These are phyloP conservation scores for Nymphaea thermarum DNA, from an alignment of 164 flowering plant genomes.

Conservation along the genomic window DNA sequence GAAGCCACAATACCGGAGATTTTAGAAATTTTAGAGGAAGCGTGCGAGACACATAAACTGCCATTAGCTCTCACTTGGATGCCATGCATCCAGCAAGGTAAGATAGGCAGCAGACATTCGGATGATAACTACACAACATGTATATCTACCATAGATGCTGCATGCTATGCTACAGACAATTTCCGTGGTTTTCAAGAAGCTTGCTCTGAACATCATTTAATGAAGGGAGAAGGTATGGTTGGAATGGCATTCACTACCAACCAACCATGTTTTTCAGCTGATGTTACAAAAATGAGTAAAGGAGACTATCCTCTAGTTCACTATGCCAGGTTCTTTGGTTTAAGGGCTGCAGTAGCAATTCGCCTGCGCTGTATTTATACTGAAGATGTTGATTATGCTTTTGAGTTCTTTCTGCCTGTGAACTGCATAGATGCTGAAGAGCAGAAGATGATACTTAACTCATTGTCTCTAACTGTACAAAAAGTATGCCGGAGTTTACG, in stretches of 20 bases:
- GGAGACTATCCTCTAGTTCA: constrained; percentile 76
- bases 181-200: constrained; percentile 73
- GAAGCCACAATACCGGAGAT: constrained; percentile 53
- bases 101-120: constrained; percentile 59
- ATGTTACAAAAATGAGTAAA: constrained; percentile 42
- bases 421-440: constrained; percentile 17
- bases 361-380: constrained; percentile 42
- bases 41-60: constrained; percentile 59
- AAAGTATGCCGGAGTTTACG: constrained; percentile 34
- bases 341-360: constrained; percentile 62
- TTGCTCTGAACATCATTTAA: constrained; percentile 78
- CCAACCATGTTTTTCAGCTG: constrained; percentile 61
- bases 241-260: constrained; percentile 68
- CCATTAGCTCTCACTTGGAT: constrained; percentile 94
- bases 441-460: constrained; percentile 27
- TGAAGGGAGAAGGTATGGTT: constrained; percentile 72
- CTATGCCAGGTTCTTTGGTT: constrained; percentile 56
- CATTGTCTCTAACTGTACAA: constrained; percentile 36
- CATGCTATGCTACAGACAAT: constrained; percentile 47
- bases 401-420: constrained; percentile 40
- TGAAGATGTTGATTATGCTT: constrained; percentile 42
- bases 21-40: constrained; percentile 39
- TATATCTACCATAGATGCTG: constrained; percentile 63
- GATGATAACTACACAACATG: constrained; percentile 47
- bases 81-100: constrained; percentile 56